Percentiles rank a stretch among this genome's conserved stretches.
Conservation (phyloP, 2,329 filamentous ascomycete species). For the Fonsecaea multimorphosa region DNA sequence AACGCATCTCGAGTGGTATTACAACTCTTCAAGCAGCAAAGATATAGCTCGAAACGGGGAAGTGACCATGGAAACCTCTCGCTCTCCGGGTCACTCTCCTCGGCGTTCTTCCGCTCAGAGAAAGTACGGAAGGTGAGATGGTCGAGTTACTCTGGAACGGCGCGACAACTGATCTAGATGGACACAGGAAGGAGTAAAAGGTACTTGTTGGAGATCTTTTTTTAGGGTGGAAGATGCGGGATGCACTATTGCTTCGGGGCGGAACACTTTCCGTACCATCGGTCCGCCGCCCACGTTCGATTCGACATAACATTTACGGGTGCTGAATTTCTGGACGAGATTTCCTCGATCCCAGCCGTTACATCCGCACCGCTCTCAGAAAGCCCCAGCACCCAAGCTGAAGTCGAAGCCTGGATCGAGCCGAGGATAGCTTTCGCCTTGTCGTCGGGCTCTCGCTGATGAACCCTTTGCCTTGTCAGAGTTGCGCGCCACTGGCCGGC, state of each 20-base stretch:
- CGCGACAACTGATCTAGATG: neutral
- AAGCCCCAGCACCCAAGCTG: too few relatives aligned
- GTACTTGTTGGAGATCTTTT: neutral
- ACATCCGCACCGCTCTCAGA: neutral
- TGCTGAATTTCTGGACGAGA: neutral
- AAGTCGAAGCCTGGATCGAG: neutral
- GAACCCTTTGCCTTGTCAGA: neutral
- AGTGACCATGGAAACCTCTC: neutral
- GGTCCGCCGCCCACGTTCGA: neutral
- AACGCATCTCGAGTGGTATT: neutral
- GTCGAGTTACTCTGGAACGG: neutral
- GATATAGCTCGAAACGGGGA: neutral
- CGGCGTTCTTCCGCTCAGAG: slow-evolving; percentile 10
- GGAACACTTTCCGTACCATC: slow-evolving; percentile 22
- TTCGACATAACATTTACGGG: neutral
- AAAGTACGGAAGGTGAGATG: neutral
- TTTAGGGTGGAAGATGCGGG: neutral
- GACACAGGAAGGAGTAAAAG: too few relatives aligned
- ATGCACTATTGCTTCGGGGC: neutral
- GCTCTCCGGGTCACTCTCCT: neutral
- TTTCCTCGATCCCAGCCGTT: neutral
- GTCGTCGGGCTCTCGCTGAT: neutral
- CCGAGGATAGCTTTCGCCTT: neutral
- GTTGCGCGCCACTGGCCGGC: neutral
- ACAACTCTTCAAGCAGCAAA: neutral